phyloP scores from a whole-genome alignment of 768 basidiomycete genomes.

The Russula griseocarnosa region DNA sequence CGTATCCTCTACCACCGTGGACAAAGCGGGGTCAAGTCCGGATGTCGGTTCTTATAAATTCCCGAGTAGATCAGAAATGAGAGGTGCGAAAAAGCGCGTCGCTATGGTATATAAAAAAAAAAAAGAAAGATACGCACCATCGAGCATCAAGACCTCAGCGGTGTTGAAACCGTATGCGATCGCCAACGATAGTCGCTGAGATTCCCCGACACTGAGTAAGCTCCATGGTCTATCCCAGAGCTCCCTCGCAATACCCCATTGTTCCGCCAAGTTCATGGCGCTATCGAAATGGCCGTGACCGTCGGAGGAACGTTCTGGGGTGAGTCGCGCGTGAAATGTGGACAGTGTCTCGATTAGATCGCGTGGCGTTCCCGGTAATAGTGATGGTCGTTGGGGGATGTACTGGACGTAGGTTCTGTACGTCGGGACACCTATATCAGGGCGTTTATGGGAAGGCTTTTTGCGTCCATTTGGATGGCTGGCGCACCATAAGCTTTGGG shows the following conservation, averaged over 20 bases:
- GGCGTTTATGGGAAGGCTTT: conserved; percentile 1
- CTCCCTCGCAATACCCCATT: conserved; percentile 62
- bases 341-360: conserved; percentile 61
- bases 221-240: conserved; percentile 82
- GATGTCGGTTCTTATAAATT: conserved; percentile 76
- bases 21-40: conserved; percentile 71
- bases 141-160: conserved; percentile 75
- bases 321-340: conserved; percentile 44
- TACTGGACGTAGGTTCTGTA: conserved; percentile 81
- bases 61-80: background rate
- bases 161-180: conserved; percentile 66
- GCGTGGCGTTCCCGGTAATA: conserved; percentile 77
- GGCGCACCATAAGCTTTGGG: conserved; percentile 47
- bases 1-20: conserved; percentile 59
- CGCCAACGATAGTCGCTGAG: conserved; percentile 77
- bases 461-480: conserved; percentile 6
- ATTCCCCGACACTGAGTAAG: conserved; percentile 80
- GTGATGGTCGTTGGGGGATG: conserved; percentile 82
- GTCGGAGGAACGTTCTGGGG: conserved; percentile 32
- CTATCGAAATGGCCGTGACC: conserved; percentile 29
- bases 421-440: conserved; percentile 56
- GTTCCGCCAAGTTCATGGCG: conserved; percentile 49
- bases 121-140: conserved; percentile 45
- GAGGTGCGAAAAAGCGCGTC: background rate
- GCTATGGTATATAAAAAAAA: background rate